A percentile compares a stretch with the other conserved stretches of the same genome.
phyloP scores from a whole-genome alignment of 345 rosid species.

The Alliaria petiolata region DNA sequence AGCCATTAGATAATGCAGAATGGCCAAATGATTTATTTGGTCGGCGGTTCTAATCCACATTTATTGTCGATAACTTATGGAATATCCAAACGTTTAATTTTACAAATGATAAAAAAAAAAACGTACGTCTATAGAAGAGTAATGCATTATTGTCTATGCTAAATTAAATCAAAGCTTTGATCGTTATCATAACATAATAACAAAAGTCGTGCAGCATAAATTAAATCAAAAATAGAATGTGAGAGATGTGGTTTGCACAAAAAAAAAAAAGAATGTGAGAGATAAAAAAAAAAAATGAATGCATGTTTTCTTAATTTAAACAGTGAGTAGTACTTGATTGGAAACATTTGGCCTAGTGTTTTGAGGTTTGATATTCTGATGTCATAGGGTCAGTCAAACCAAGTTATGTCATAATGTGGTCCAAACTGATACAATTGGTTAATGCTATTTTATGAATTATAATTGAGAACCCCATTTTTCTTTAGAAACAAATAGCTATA shows the following conservation, averaged over 20 bases:
- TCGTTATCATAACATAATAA: background rate
- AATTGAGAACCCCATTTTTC: too few species aligned
- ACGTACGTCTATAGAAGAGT: background rate
- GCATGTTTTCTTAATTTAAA: too few species aligned
- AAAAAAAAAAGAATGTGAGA: too few species aligned
- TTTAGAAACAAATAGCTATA: too few species aligned
- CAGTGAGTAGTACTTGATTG: too few species aligned
- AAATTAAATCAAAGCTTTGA: background rate
- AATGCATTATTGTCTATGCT: background rate
- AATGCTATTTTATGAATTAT: too few species aligned
- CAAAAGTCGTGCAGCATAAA: background rate
- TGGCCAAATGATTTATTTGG: conserved; percentile 1
- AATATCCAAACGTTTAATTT: background rate
- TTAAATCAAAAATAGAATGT: background rate
- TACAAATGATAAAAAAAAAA: background rate
- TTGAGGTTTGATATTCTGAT: background rate
- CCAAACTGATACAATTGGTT: too few species aligned
- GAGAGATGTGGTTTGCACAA: too few species aligned
- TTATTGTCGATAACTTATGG: background rate
- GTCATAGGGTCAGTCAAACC: background rate
- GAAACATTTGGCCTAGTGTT: background rate
- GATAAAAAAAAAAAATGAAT: too few species aligned
- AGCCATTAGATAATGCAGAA: background rate
- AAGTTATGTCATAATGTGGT: background rate
- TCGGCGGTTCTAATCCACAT: conserved; percentile 13